These are phyloP conservation scores for Moelleriella libera DNA, from an alignment of 2,329 filamentous ascomycete genomes.

Conservation along the genomic window DNA sequence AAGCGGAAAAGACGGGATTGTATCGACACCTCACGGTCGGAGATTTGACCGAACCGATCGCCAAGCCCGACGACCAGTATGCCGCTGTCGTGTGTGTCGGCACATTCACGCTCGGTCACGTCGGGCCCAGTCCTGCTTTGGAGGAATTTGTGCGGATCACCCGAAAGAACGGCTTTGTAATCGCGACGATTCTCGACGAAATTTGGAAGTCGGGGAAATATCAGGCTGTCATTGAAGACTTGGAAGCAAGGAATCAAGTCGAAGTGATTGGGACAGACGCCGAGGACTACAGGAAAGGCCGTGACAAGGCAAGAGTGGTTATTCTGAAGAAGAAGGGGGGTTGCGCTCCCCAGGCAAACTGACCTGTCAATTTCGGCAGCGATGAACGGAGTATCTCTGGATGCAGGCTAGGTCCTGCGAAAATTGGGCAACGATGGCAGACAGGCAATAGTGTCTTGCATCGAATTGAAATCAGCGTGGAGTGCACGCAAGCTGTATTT, in stretches of 20 bases:
- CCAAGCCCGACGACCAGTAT: not conserved
- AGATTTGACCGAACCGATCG: not conserved
- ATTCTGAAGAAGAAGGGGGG: not conserved
- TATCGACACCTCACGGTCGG: not conserved
- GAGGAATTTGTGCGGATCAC: not conserved
- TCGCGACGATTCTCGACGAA: not conserved
- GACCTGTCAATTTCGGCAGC: not conserved
- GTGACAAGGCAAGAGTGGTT: not conserved
- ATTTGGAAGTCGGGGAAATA: not conserved
- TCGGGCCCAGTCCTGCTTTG: not conserved
- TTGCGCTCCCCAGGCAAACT: not conserved
- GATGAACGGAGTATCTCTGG: not conserved
- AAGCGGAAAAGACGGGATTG: not conserved
- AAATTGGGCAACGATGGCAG: not conserved
- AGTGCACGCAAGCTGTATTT: not conserved
- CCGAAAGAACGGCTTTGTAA: not conserved
- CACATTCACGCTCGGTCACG: not conserved
- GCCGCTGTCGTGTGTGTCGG: not conserved
- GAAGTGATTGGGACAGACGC: not conserved
- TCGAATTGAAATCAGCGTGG: not conserved
- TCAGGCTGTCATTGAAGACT: not conserved
- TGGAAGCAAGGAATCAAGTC: not conserved
- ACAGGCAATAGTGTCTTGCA: not conserved
- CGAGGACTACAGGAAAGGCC: not conserved
- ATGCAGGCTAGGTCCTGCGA: not conserved